phyloP scores from a whole-genome alignment of 768 basidiomycete species.

The Xerocomellus amylosporus region DNA sequence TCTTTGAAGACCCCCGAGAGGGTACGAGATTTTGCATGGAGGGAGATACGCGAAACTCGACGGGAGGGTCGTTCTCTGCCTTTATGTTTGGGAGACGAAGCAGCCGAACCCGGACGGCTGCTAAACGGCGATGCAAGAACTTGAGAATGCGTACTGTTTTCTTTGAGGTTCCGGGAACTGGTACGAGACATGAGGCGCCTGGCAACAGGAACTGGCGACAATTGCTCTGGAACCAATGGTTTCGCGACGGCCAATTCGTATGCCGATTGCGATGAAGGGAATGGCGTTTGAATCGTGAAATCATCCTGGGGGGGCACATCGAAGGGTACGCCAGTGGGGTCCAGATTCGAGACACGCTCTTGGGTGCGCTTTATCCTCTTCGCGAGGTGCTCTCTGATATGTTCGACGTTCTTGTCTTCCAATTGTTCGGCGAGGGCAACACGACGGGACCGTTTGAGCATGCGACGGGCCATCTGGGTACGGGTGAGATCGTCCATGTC shows the following conservation, averaged over 20 bases:
- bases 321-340: neutral
- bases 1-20: constrained; percentile 33
- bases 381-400: constrained; percentile 21
- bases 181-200: constrained; percentile 37
- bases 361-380: constrained; percentile 36
- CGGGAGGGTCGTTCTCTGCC: constrained; percentile 8
- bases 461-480: constrained; percentile 42
- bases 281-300: constrained; percentile 29
- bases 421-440: constrained; percentile 23
- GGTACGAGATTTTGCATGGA: constrained; percentile 38
- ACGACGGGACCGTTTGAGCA: constrained; percentile 49
- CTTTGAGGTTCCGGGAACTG: constrained; percentile 41
- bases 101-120: constrained; percentile 42
- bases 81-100: constrained; percentile 35
- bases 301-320: constrained; percentile 11
- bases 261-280: constrained; percentile 21
- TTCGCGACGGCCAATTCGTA: constrained; percentile 25
- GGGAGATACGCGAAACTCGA: constrained; percentile 16
- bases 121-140: constrained; percentile 45
- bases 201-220: constrained; percentile 44
- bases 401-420: constrained; percentile 21
- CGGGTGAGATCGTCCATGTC: constrained; percentile 34
- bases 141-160: constrained; percentile 31
- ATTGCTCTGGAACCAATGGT: constrained; percentile 29
- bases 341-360: constrained; percentile 6